Conservation (phyloP, 2,329 filamentous ascomycete species). For the Calonectria hawksworthii region DNA sequence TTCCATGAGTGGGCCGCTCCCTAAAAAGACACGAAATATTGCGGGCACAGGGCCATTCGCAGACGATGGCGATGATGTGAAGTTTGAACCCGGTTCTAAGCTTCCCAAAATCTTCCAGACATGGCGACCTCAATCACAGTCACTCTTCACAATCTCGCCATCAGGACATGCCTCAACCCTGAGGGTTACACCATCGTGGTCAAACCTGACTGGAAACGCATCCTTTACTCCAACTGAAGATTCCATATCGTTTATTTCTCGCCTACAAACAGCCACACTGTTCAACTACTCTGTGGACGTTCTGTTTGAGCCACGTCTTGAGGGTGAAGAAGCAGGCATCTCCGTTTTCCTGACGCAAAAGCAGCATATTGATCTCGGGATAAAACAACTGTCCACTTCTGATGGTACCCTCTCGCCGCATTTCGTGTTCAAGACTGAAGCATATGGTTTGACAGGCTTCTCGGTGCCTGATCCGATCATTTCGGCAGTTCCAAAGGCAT, state of each 20-base stretch:
- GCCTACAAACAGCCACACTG: constrained; percentile 10
- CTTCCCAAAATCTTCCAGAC: background rate
- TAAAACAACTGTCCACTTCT: constrained; percentile 41
- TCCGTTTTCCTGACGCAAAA: constrained; percentile 67
- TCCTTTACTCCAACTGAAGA: background rate
- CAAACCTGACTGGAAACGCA: constrained; percentile 64
- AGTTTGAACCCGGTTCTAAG: constrained; percentile 2
- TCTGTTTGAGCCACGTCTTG: constrained; percentile 53
- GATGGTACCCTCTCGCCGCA: constrained; percentile 49
- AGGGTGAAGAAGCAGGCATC: constrained; percentile 65
- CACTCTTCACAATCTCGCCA: constrained; percentile 61
- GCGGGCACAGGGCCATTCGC: constrained; percentile 8
- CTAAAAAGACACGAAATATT: background rate
- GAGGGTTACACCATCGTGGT: constrained; percentile 60
- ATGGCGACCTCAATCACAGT: constrained; percentile 54
- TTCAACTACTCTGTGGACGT: constrained; percentile 18
- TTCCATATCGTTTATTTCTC: constrained; percentile 6
- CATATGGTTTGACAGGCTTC: background rate
- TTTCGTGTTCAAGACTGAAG: background rate
- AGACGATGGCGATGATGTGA: background rate
- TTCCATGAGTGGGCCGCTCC: constrained; percentile 50
- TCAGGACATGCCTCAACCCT: constrained; percentile 49
- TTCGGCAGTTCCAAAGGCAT: constrained; percentile 3
- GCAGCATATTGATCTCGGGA: constrained; percentile 64
- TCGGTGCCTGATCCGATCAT: background rate